Conservation (phyloP, 2,329 filamentous ascomycete genomes). For the Daldinia eschscholtzii region DNA sequence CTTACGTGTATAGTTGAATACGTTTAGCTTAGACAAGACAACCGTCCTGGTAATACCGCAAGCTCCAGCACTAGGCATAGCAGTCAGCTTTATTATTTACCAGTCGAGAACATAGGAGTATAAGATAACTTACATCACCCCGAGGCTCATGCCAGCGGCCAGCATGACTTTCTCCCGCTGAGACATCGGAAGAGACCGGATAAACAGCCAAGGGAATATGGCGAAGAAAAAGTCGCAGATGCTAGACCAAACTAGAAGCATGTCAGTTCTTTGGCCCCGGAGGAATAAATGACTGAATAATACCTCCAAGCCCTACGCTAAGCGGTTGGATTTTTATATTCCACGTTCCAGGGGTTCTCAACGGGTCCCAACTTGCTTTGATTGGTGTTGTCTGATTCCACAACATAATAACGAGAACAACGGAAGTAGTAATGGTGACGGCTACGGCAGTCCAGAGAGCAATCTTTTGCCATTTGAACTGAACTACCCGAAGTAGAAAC, state of each 20-base stretch:
- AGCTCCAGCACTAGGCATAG: slow-evolving; percentile 50
- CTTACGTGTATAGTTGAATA: slow-evolving; percentile 50
- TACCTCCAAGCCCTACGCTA: slow-evolving; percentile 55
- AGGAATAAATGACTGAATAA: not conserved
- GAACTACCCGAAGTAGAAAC: slow-evolving; percentile 56
- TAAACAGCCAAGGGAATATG: slow-evolving; percentile 50
- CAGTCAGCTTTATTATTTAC: slow-evolving; percentile 15
- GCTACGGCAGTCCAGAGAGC: slow-evolving; percentile 53
- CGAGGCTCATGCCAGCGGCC: slow-evolving; percentile 49
- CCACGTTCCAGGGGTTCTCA: slow-evolving; percentile 54
- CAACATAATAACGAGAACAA: slow-evolving; percentile 53
- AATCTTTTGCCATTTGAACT: slow-evolving; percentile 53
- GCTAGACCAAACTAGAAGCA: slow-evolving; percentile 54
- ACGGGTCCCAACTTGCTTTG: slow-evolving; percentile 54
- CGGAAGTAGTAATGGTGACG: slow-evolving; percentile 52
- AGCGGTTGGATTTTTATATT: slow-evolving; percentile 55
- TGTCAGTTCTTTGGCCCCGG: slow-evolving; percentile 33
- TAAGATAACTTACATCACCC: slow-evolving; percentile 46
- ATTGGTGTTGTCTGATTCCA: slow-evolving; percentile 57
- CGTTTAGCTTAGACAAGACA: slow-evolving; percentile 46
- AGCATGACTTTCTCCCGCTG: slow-evolving; percentile 50
- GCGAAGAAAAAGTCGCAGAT: slow-evolving; percentile 50
- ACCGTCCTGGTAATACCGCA: slow-evolving; percentile 53
- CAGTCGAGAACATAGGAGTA: not conserved
- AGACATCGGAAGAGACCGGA: slow-evolving; percentile 47